A percentile compares a stretch with the other conserved stretches of the same genome.
These are phyloP conservation scores for Aspergillus calidoustus DNA, from an alignment of 2,329 filamentous ascomycete species.

Conservation along the genomic window DNA sequence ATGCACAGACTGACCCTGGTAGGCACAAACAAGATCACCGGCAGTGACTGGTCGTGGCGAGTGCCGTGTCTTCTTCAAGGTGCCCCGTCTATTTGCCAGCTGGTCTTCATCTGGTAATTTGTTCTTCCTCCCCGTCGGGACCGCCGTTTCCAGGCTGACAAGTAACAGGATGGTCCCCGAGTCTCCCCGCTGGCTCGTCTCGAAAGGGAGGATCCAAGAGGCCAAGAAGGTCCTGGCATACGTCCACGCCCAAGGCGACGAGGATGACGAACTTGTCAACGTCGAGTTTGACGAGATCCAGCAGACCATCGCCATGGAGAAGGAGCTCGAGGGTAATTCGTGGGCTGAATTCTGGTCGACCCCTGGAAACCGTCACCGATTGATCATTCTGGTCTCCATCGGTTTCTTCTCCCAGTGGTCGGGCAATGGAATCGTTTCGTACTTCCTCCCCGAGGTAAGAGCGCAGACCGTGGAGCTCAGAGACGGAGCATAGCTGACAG, in stretches of 20 bases:
- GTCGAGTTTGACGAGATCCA: conserved; percentile 44
- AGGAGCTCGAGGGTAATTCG: conserved; percentile 51
- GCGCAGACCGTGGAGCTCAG: neutral
- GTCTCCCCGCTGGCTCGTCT: conserved; percentile 59
- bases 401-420: conserved; percentile 64
- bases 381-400: conserved; percentile 57
- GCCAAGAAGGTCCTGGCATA: conserved; percentile 38
- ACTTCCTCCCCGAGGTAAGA: conserved; percentile 43
- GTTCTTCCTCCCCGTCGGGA: too few species aligned
- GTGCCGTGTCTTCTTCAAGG: conserved; percentile 63
- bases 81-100: conserved; percentile 59
- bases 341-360: conserved; percentile 49
- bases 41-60: conserved; percentile 51
- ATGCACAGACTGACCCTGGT: conserved; percentile 6
- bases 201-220: conserved; percentile 34
- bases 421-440: conserved; percentile 53
- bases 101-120: conserved; percentile 59
- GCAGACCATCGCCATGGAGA: conserved; percentile 50
- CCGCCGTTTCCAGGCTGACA: neutral
- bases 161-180: conserved; percentile 58
- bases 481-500: neutral
- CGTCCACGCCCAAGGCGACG: conserved; percentile 47
- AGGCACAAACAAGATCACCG: conserved; percentile 41
- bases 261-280: conserved; percentile 37
- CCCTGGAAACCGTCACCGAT: conserved; percentile 58